Conservation (phyloP, 1,139 yeast species). For the Kodamaea ohmeri region DNA sequence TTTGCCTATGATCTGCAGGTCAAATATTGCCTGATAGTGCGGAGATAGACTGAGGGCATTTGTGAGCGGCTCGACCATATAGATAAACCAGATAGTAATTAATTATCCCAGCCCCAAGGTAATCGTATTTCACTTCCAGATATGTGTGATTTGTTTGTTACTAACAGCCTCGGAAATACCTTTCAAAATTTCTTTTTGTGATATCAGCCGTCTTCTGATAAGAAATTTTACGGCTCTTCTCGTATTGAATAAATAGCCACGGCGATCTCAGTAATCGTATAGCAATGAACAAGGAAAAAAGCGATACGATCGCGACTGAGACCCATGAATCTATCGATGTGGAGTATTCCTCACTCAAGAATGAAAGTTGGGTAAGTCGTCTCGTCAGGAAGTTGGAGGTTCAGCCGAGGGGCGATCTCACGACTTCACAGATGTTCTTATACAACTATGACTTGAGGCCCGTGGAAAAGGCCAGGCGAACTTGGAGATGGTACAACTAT, state of each 20-base stretch:
- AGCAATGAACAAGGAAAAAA: constrained; percentile 4
- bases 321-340: constrained; percentile 4
- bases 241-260: constrained; percentile 1
- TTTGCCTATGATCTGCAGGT: too few species aligned
- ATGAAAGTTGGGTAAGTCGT: constrained; percentile 7
- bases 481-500: constrained; percentile 80
- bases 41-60: too few species aligned
- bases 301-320: background rate
- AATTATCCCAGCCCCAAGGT: too few species aligned
- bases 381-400: constrained; percentile 16
- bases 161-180: too few species aligned
- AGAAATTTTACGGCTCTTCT: constrained; percentile 5
- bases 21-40: too few species aligned
- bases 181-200: background rate
- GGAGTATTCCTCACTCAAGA: background rate
- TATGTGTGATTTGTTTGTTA: too few species aligned
- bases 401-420: constrained; percentile 32
- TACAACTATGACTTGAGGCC: constrained; percentile 76
- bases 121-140: too few species aligned
- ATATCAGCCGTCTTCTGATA: constrained; percentile 4
- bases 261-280: background rate
- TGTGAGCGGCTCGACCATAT: too few species aligned
- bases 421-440: constrained; percentile 55
- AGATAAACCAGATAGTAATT: too few species aligned
- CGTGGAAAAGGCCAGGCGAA: constrained; percentile 63